Evolutionary conservation across 148 eudicot species (phyloP), one percentile per base, ranked within the genome.

Genomic region (Rhododendron simsii): DNA sequence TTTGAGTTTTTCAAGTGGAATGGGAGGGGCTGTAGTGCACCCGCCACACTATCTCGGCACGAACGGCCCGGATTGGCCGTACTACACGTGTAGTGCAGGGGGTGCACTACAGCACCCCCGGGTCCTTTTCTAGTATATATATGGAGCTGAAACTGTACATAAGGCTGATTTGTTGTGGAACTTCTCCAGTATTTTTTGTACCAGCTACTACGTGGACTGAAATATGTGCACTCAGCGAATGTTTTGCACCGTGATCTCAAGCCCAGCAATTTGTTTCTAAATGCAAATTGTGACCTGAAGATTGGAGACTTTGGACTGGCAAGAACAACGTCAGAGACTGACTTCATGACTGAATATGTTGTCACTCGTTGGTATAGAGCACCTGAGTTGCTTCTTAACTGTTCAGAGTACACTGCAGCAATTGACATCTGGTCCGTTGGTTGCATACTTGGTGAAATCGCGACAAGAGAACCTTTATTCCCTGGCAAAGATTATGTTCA

Each of bases 401-500:
- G 93, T 76, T 91, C 93, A 75, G 93, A 89, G 30, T 91, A 91
- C 84, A 91, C 91, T 28, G 91, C 90, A 45, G 92, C 92, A 44
- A 91, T 91, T 71, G 93, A 91, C 65, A 84, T 91, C 41, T 91
- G 93, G 93, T 91, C 93, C 14, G 91, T 91, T 26, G 93, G 95
- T 23, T 94, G 97, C 86, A 94, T 94, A 55, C 90, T 94, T 77
- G 97, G 92, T 85, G 97, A 94, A 89, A 88, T 93, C 50, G 86
- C 89, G 88, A 94, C 94, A 0, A 82, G 97, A 83, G 93, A 93
- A 67, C 95, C 97, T 65, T 82, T 94, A 41, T 94, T 94, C 86
- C 97, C 95, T 14, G 97, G 97, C 67, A 94, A 88, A 85, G 95
- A 94, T 82, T 94, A 94, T 87, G 95, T 93, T 85, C 94, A 94